Conservation (phyloP, 2,329 filamentous ascomycete genomes). For the Chaetomium globosum region DNA sequence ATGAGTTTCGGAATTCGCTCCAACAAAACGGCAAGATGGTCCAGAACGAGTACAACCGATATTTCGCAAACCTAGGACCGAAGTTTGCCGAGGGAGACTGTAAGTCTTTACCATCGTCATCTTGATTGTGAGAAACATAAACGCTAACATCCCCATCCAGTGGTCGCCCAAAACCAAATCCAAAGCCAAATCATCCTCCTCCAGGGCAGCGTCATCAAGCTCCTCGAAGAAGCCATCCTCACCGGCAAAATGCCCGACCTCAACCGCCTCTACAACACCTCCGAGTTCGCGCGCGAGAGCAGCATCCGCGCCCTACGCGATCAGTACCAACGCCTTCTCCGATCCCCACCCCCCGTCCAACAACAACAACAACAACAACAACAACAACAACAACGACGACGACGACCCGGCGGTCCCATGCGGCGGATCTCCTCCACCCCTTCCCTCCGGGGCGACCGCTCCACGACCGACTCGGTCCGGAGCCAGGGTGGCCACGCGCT, state of each 20-base stretch:
- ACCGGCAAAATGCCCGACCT: slow-evolving; percentile 41
- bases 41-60: slow-evolving; percentile 43
- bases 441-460: slow-evolving; percentile 21
- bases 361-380: too few relatives aligned
- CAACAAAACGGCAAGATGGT: slow-evolving; percentile 41
- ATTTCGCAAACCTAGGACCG: slow-evolving; percentile 40
- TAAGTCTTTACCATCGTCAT: slow-evolving; percentile 20
- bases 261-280: slow-evolving; percentile 41
- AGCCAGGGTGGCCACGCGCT: neutral
- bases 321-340: slow-evolving; percentile 42
- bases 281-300: slow-evolving; percentile 42
- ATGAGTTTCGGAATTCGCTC: slow-evolving; percentile 39
- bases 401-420: slow-evolving; percentile 26
- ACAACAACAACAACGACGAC: neutral
- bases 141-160: slow-evolving; percentile 20
- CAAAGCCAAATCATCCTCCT: slow-evolving; percentile 46
- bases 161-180: slow-evolving; percentile 43
- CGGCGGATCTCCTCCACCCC: slow-evolving; percentile 35
- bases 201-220: slow-evolving; percentile 44
- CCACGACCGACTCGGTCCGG: neutral
- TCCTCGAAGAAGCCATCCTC: slow-evolving; percentile 44
- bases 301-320: slow-evolving; percentile 43
- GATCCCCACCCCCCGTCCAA: slow-evolving; percentile 13
- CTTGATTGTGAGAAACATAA: too few relatives aligned
- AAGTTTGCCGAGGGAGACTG: slow-evolving; percentile 44